Evolutionary conservation across 371 early-diverging fungal genomes (phyloP), one percentile per base, ranked within the genome.

Genomic region (Lichtheimia hyalospora): DNA sequence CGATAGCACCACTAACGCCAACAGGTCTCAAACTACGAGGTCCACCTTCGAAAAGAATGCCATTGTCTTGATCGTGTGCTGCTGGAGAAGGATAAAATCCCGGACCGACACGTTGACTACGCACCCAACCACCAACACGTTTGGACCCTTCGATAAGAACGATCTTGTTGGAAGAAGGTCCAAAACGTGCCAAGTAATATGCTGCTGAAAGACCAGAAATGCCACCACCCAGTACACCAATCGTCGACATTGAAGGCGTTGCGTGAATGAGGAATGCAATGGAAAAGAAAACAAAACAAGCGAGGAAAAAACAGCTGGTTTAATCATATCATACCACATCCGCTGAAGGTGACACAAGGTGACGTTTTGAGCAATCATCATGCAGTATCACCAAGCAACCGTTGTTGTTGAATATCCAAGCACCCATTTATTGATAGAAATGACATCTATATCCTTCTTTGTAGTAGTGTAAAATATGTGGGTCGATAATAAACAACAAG

Each of bases 211-310:
- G 86, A 3, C 97, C 96, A 27, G 93, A 88, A 62, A 98, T 90
- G 21, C 98, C 98, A 39, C 96, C 96, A 41, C 97, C 98, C 2
- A 96, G 75, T 12, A 97, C 85, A 14, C 87, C 86, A 55, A 91
- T 61, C 18, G 40, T 54, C 21, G 60, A 14, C 62, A 62, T 61
- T 46, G 18, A 10, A 16, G 10, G 18, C 13, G 21, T 46, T n/a
- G 7, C 46, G 16, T 16, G 8, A 46, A 46, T 18, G 18, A 14
- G 10, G 2, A 21, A 16, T 14, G 46, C 0, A 46, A 5, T n/a
- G 46, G 0, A 18, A 46, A 3, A 46, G 46, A 46, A 18, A 46
- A 10, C 25, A 34, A 34, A 34, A 34, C 34, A 10, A 34, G 34
- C 10, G 10, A 34, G 34, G 34, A 34, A 34, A 34, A 34, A 34